phyloP scores from a whole-genome alignment of 2,329 filamentous ascomycete genomes.

The Rhytidhysteron rufulum region DNA sequence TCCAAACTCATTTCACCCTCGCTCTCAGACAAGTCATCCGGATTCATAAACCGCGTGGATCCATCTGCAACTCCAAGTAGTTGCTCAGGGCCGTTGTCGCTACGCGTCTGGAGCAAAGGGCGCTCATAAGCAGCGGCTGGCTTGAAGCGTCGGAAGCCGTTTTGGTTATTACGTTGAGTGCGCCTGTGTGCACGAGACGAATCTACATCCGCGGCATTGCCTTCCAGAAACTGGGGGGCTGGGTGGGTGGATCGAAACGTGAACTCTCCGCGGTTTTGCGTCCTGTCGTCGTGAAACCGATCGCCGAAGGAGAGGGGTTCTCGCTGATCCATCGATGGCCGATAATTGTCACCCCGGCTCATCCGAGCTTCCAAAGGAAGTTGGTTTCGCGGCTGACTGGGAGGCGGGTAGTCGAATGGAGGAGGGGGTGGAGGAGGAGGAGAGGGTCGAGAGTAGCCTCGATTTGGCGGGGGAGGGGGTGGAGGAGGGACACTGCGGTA shows the following conservation, averaged over 20 bases:
- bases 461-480: not conserved
- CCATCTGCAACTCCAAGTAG: conserved; percentile 41
- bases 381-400: not conserved
- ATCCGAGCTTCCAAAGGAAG: not conserved
- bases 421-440: not conserved
- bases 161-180: not conserved
- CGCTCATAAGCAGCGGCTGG: conserved; percentile 39
- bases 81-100: conserved; percentile 43
- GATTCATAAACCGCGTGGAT: conserved; percentile 37
- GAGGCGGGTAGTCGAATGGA: too few relatives aligned
- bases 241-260: not conserved
- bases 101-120: conserved; percentile 39
- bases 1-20: conserved; percentile 31
- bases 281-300: not conserved
- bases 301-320: not conserved
- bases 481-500: not conserved
- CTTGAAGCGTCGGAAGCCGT: not conserved
- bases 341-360: not conserved
- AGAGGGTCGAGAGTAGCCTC: not conserved
- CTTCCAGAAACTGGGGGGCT: not conserved
- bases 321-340: too few relatives aligned
- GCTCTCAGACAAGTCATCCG: conserved; percentile 38
- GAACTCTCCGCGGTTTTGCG: conserved; percentile 2
- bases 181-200: not conserved
- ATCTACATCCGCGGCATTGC: not conserved